Base-by-base conservation (phyloP, 805 yeast species). In the Ogataea allantospora region DNA sequence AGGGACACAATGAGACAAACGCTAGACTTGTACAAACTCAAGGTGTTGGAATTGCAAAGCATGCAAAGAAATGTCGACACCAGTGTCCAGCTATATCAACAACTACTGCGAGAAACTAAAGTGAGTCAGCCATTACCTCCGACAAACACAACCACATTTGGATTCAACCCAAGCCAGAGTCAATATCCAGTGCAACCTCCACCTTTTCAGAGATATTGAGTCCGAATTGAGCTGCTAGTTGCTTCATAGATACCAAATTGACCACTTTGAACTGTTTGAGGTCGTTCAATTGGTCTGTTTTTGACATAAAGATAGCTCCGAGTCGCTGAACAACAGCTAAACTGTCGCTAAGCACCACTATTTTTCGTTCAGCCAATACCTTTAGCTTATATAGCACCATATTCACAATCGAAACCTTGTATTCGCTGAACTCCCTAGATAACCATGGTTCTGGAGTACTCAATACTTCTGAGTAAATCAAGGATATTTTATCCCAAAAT, bases 21-120 rank as follows among this genome's bases (percentile, higher is more conserved):
- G 51, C 77, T 93, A 45, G 96, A 87, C 40, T 78, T 85, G 58
- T 84, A 87, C 59, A 73, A 87, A 24, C 73, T 76, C 30, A 76
- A 87, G 53, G 78, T 83, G 55, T 85, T 88, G 50, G 97, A 91
- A 46, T 66, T 91, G 43, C 66, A 79, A 44, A 76, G 76, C 14
- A 67, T 91, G 50, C 83, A 87, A 53, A 74, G 75, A 44, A 83
- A 85, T 46, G 71, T 91, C 39, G 76, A 76, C 40, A 69, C 70
- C 32, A 93, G 95, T 12, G 76, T 84, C 35, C 68, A 73, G 27
- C 63, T 73, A 7, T 93, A 88, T 59, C 86, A 85, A 53, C 73
- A 75, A 30, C 62, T 88, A 35, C 70, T 53, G 11, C 33, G 43
- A n/a, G 46, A 48, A 13, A 33, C 45, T 20, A 40, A 33, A n/a